Conservation (phyloP, 2,329 filamentous ascomycete genomes). For the Fusarium continuum region DNA sequence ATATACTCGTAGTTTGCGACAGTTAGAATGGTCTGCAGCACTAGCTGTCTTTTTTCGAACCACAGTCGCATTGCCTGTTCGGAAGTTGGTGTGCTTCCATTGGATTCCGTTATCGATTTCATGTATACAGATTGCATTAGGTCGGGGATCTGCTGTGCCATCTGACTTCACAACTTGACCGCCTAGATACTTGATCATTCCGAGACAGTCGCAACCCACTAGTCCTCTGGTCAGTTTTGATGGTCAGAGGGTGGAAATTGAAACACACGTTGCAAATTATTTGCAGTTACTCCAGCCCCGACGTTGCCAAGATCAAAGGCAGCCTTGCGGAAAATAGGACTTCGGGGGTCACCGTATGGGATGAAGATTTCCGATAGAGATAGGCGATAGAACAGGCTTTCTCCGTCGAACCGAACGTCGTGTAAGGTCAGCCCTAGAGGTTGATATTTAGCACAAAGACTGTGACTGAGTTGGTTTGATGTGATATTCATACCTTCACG, state of each 20-base stretch:
- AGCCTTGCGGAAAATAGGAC: slow-evolving; percentile 73
- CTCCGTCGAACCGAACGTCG: slow-evolving; percentile 56
- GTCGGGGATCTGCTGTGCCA: no score
- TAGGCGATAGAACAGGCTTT: no score
- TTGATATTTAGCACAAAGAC: no score
- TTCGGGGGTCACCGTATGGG: slow-evolving; percentile 53
- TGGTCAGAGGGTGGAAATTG: no score
- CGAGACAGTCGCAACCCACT: slow-evolving; percentile 54
- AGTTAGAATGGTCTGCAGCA: slow-evolving; percentile 74
- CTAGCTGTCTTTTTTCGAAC: slow-evolving; percentile 67
- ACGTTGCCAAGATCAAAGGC: slow-evolving; percentile 78
- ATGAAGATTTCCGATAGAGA: no score
- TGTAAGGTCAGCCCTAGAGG: slow-evolving; percentile 71
- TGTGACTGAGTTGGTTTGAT: no score
- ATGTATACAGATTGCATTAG: slow-evolving; percentile 72
- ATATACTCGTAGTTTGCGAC: slow-evolving; percentile 75
- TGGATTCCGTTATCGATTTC: slow-evolving; percentile 77
- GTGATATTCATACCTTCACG: slow-evolving; percentile 75
- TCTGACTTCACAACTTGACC: no score
- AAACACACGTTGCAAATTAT: no score
- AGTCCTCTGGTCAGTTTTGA: no score
- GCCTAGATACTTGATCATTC: no score
- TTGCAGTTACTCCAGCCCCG: slow-evolving; percentile 72
- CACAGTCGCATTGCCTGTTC: slow-evolving; percentile 67
- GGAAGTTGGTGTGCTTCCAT: slow-evolving; percentile 76